Evolutionary conservation across 2,329 filamentous ascomycete genomes (phyloP).

Genomic region (Fulvia fulva): DNA sequence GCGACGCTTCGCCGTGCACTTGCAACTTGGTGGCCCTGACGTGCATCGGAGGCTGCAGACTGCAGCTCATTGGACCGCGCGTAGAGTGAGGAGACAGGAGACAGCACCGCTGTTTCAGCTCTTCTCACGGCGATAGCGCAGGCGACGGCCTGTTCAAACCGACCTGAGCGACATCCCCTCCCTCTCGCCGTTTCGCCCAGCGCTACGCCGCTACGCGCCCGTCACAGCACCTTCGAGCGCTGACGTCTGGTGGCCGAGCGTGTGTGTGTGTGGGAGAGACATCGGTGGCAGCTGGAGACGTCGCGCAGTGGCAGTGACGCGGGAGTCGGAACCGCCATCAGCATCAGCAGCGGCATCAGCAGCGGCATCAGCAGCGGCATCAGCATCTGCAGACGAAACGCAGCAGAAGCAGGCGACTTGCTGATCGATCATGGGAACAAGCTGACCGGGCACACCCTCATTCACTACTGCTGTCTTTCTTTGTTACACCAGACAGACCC

Average conservation of each 20-base stretch:
- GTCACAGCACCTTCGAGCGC: neutral
- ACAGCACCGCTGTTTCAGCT: conserved; percentile 4
- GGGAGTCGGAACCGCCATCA: neutral
- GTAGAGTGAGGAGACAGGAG: conserved; percentile 1
- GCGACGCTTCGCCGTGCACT: neutral
- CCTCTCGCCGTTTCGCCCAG: neutral
- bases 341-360: neutral
- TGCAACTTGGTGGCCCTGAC: neutral
- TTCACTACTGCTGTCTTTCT: conserved; percentile 8
- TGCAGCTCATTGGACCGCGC: conserved; percentile 4
- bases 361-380: too few relatives aligned
- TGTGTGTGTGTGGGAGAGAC: neutral
- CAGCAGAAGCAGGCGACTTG: neutral
- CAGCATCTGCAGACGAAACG: neutral
- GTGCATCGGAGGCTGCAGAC: too few relatives aligned
- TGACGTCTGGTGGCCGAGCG: neutral
- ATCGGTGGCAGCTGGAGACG: neutral
- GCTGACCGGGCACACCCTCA: conserved; percentile 6
- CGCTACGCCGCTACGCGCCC: conserved; percentile 4
- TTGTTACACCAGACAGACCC: conserved; percentile 12
- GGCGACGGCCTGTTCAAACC: neutral
- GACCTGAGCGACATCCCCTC: neutral
- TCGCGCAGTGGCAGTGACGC: neutral
- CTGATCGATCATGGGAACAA: conserved; percentile 6
- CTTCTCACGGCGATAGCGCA: neutral